Conservation (phyloP, 83 land plant species). For the Diphasiastrum complanatum region DNA sequence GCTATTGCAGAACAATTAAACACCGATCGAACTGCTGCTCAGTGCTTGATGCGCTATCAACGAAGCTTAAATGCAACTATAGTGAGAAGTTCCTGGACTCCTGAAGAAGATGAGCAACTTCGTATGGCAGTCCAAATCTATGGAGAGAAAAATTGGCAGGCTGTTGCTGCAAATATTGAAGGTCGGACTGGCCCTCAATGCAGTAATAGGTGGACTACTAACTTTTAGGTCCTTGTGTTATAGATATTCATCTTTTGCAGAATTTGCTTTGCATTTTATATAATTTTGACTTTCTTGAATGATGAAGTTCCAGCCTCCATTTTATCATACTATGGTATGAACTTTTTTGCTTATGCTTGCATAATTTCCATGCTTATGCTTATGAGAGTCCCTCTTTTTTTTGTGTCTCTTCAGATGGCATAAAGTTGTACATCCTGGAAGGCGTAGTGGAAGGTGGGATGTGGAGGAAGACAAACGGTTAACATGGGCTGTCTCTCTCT, state of each 20-base stretch:
- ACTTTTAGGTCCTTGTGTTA: background rate
- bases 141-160: slow-evolving; percentile 91
- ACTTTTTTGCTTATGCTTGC: background rate
- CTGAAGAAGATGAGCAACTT: slow-evolving; percentile 80
- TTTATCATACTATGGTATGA: no score
- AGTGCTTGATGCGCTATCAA: slow-evolving; percentile 84
- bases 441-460: slow-evolving; percentile 66
- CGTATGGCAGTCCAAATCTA: slow-evolving; percentile 53
- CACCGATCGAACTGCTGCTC: slow-evolving; percentile 72
- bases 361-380: background rate
- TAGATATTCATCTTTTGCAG: background rate
- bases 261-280: background rate
- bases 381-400: background rate
- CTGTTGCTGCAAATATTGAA: slow-evolving; percentile 63
- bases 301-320: no score
- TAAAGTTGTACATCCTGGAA: slow-evolving; percentile 61
- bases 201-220: slow-evolving; percentile 52
- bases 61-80: slow-evolving; percentile 82
- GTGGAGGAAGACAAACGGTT: slow-evolving; percentile 79
- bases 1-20: slow-evolving; percentile 54
- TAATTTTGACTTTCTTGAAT: no score
- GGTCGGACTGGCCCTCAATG: slow-evolving; percentile 81
- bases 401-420: slow-evolving; percentile 47
- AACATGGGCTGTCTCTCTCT: slow-evolving; percentile 62
- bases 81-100: slow-evolving; percentile 72